A percentile compares a stretch with the other conserved stretches of the same genome.
Conservation (phyloP, 2,329 filamentous ascomycete genomes). For the Diaporthe vexans region DNA sequence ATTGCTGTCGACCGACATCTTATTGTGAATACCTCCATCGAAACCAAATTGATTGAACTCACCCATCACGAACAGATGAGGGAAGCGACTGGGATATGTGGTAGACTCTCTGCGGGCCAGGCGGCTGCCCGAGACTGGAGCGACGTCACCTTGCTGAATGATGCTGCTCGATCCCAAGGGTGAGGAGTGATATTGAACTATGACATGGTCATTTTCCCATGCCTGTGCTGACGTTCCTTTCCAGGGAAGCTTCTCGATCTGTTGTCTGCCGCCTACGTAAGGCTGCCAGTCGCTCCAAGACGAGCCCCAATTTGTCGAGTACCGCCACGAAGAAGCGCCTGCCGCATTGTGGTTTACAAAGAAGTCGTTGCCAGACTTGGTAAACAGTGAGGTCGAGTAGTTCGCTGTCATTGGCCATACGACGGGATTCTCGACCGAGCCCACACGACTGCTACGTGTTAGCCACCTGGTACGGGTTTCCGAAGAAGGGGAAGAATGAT, state of each 20-base stretch:
- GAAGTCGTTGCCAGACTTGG: slow-evolving; percentile 54
- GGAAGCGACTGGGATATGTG: slow-evolving; percentile 63
- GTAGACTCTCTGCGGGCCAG: slow-evolving; percentile 22
- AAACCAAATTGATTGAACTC: slow-evolving; percentile 75
- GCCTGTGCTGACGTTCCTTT: slow-evolving; percentile 68
- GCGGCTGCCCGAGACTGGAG: neutral
- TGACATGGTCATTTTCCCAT: slow-evolving; percentile 70
- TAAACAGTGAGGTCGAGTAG: slow-evolving; percentile 69
- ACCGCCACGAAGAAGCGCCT: slow-evolving; percentile 73
- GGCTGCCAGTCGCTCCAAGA: slow-evolving; percentile 70
- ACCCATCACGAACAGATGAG: slow-evolving; percentile 74
- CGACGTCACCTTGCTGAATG: slow-evolving; percentile 70
- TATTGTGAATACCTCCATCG: slow-evolving; percentile 69
- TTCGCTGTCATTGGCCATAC: slow-evolving; percentile 69
- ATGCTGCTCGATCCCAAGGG: slow-evolving; percentile 71
- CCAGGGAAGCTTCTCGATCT: slow-evolving; percentile 66
- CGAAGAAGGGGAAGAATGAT: neutral
- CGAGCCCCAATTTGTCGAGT: slow-evolving; percentile 72
- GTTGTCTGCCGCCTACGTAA: slow-evolving; percentile 65
- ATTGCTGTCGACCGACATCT: slow-evolving; percentile 62
- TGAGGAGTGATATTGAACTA: slow-evolving; percentile 73
- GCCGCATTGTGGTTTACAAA: slow-evolving; percentile 69
- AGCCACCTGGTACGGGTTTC: too few species aligned
- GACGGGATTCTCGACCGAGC: slow-evolving; percentile 69
- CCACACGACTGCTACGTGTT: slow-evolving; percentile 58